Evolutionary conservation across 169 alveolate genomes (phyloP).

Genomic region (Eimeria sp.): DNA sequence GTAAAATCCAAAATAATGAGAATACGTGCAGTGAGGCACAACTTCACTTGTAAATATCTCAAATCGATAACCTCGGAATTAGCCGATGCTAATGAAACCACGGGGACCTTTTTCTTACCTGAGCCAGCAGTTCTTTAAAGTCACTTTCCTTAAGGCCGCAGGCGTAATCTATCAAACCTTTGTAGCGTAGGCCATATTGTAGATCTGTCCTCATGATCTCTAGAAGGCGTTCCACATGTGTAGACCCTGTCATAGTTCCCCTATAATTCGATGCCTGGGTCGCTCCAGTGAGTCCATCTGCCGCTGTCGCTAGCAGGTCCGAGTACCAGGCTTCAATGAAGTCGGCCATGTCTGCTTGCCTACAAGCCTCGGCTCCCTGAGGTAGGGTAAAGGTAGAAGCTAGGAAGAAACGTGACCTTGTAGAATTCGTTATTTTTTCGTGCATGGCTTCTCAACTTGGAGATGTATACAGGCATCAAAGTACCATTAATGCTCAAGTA

Average conservation of each 20-base stretch:
- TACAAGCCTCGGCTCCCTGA: constrained; percentile 19
- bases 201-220: constrained; percentile 18
- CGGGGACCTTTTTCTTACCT: not conserved
- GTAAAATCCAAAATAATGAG: not conserved
- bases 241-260: not conserved
- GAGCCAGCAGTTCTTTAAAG: constrained; percentile 1
- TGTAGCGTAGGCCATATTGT: constrained; percentile 21
- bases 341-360: constrained; percentile 30
- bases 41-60: not conserved
- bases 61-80: not conserved
- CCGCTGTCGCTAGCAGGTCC: constrained; percentile 40
- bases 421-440: not conserved
- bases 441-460: not conserved
- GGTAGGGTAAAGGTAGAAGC: too few relatives aligned
- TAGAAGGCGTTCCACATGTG: not conserved
- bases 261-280: not conserved
- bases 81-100: not conserved
- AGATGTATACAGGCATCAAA: not conserved
- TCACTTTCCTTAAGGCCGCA: constrained; percentile 24
- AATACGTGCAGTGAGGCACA: not conserved
- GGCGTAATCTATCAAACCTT: not conserved
- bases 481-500: not conserved
- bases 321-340: constrained; percentile 46
- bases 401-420: not conserved
- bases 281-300: not conserved